phyloP scores from a whole-genome alignment of 371 early-diverging fungal species.

The Nosema muscidifuracis region DNA sequence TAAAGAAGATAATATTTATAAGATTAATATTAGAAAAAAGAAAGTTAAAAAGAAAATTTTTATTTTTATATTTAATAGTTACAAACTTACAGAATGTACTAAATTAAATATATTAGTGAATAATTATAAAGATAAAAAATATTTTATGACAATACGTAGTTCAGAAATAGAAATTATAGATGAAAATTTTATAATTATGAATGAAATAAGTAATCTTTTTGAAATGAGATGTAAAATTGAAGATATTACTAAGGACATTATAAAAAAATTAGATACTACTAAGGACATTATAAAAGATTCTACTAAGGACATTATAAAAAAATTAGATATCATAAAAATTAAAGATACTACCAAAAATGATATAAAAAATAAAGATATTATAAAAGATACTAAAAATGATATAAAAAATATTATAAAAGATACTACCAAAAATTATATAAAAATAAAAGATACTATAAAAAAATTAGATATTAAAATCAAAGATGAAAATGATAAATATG shows the following conservation, averaged over 20 bases:
- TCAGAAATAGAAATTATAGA: not conserved
- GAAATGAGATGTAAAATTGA: constrained; percentile 4
- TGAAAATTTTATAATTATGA: not conserved
- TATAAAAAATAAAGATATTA: no score
- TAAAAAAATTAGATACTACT: no score
- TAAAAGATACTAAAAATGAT: no score
- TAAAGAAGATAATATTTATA: not conserved
- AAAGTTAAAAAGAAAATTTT: not conserved
- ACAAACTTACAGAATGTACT: not conserved
- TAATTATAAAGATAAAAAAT: not conserved
- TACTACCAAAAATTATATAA: no score
- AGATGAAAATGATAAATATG: not conserved
- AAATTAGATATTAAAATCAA: not conserved
- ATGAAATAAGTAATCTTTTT: not conserved
- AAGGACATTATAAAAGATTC: no score
- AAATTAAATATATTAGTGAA: not conserved
- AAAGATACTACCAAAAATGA: no score
- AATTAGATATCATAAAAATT: no score
- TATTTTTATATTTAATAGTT: constrained; percentile 2
- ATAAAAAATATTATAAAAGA: no score
- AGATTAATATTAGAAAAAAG: not conserved
- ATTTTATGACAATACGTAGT: not conserved
- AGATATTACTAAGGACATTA: not conserved
- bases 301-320: no score
- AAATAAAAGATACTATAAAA: no score